phyloP scores from a whole-genome alignment of 1,284 basidiomycete genomes.

The Xanthoconium separans region DNA sequence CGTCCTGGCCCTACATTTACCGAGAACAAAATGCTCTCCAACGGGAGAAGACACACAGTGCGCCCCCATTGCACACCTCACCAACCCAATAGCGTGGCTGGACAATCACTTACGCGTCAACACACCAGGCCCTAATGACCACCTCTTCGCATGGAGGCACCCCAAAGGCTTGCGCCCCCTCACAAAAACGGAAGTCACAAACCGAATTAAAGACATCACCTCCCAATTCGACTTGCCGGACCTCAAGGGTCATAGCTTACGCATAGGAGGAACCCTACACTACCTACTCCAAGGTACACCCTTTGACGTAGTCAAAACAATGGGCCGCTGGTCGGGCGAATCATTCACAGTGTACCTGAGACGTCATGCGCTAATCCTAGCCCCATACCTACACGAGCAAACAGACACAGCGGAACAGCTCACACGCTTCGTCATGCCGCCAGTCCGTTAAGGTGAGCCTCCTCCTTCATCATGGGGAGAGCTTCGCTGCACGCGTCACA shows the following conservation, averaged over 20 bases:
- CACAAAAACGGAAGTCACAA: background rate
- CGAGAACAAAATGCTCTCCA: background rate
- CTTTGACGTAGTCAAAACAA: slow-evolving; percentile 7
- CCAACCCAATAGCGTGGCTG: background rate
- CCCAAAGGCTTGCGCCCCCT: background rate
- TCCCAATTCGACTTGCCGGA: background rate
- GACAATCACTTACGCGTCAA: background rate
- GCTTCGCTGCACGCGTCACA: background rate
- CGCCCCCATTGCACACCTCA: background rate
- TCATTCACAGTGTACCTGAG: background rate
- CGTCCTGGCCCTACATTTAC: background rate
- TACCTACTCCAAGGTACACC: background rate
- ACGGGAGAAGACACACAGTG: background rate
- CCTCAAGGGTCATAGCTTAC: slow-evolving; percentile 4
- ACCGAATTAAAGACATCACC: background rate
- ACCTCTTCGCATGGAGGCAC: slow-evolving; percentile 5
- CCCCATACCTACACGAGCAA: background rate
- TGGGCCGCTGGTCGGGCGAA: background rate
- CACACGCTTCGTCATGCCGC: background rate
- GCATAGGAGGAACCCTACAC: slow-evolving; percentile 2
- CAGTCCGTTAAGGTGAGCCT: background rate
- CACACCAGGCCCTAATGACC: background rate
- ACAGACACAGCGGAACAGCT: background rate
- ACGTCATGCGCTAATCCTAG: background rate
- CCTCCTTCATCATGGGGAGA: background rate